Conservation (phyloP, 1,284 basidiomycete species). For the Trametes pubescens region DNA sequence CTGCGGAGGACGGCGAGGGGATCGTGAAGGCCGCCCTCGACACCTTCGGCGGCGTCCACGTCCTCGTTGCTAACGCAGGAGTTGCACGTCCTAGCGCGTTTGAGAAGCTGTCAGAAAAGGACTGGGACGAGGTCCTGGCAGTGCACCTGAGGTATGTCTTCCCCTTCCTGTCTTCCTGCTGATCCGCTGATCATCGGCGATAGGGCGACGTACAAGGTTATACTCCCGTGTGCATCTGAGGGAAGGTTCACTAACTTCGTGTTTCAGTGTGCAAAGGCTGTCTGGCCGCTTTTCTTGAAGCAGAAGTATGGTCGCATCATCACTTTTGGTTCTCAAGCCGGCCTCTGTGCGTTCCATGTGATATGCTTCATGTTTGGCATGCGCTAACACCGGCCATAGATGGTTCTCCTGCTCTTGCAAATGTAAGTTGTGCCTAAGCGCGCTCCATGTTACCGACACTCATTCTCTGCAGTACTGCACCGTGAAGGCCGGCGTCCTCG, state of each 20-base stretch:
- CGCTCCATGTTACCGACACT: background rate
- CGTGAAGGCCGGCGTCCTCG: conserved; percentile 94
- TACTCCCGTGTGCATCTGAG: background rate
- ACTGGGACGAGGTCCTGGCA: conserved; percentile 94
- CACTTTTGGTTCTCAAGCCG: conserved; percentile 93
- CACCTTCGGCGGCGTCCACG: conserved; percentile 89
- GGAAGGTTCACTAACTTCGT: background rate
- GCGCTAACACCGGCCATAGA: conserved; percentile 53
- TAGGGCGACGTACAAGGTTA: conserved; percentile 75
- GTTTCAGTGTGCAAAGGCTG: conserved; percentile 87
- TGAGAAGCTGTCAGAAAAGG: conserved; percentile 86
- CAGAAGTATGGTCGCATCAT: conserved; percentile 98
- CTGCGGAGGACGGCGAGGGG: conserved; percentile 90
- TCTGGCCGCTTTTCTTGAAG: conserved; percentile 97
- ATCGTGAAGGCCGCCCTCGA: conserved; percentile 91
- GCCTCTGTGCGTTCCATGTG: conserved; percentile 75
- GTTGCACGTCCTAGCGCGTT: conserved; percentile 95
- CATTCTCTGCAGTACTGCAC: conserved; percentile 73
- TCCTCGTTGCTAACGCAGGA: conserved; percentile 95
- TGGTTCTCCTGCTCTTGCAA: conserved; percentile 95
- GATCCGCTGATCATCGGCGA: background rate
- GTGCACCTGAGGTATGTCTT: conserved; percentile 80
- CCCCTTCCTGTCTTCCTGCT: background rate
- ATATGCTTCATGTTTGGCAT: background rate
- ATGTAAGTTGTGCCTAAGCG: conserved; percentile 52